Evolutionary conservation across 2,329 filamentous ascomycete species (phyloP).

Genomic region (Ambrosiella beaveri): DNA sequence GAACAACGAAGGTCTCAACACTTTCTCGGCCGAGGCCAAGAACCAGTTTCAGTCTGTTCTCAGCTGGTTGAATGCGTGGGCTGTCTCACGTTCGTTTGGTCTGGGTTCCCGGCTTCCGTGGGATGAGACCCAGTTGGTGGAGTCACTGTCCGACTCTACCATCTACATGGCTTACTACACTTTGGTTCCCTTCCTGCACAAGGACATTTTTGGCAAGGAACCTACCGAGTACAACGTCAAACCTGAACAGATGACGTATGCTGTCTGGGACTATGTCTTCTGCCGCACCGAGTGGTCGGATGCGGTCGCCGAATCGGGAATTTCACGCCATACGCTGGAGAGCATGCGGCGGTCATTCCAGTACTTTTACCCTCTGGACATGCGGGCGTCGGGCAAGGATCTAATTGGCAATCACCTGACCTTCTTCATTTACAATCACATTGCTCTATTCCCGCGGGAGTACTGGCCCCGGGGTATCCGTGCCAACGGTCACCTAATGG

Average conservation of each 20-base stretch:
- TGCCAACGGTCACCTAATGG: constrained; percentile 78
- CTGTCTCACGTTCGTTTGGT: constrained; percentile 79
- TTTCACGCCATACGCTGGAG: constrained; percentile 55
- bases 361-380: constrained; percentile 91
- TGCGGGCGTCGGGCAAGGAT: constrained; percentile 81
- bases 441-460: constrained; percentile 71
- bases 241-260: constrained; percentile 78
- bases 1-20: constrained; percentile 53
- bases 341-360: constrained; percentile 81
- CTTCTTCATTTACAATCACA: constrained; percentile 86
- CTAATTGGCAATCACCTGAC: constrained; percentile 87
- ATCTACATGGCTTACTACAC: constrained; percentile 80
- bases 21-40: constrained; percentile 60
- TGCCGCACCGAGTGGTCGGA: constrained; percentile 53
- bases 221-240: constrained; percentile 52
- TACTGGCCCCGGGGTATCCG: constrained; percentile 81
- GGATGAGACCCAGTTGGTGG: constrained; percentile 80
- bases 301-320: constrained; percentile 50
- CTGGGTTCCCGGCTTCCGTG: constrained; percentile 88
- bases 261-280: constrained; percentile 95
- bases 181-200: constrained; percentile 49
- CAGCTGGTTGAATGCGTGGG: constrained; percentile 91
- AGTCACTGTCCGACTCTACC: constrained; percentile 80
- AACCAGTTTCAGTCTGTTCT: constrained; percentile 72
- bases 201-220: constrained; percentile 67